These are phyloP conservation scores for Tetraselmis striata DNA, from an alignment of 139 green algal species.

Conservation along the genomic window DNA sequence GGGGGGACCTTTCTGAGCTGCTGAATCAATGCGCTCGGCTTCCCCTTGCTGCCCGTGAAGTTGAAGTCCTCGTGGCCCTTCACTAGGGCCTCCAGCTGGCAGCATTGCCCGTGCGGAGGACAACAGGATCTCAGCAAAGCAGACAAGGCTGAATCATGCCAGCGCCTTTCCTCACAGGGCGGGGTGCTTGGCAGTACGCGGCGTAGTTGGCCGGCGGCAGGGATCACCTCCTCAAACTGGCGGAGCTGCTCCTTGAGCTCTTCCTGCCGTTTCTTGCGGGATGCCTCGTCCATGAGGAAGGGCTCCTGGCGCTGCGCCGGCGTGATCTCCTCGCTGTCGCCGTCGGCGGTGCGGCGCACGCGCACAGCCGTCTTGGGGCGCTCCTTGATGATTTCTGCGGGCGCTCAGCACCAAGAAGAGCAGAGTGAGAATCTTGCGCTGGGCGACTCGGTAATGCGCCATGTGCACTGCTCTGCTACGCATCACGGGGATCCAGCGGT, in stretches of 20 bases:
- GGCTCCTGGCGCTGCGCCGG: not conserved
- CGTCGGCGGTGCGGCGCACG: not conserved
- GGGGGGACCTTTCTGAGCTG: not conserved
- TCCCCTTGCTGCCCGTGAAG: not conserved
- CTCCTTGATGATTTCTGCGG: not conserved
- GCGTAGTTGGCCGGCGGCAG: too few species aligned
- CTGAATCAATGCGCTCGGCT: not conserved
- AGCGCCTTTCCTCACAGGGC: too few species aligned
- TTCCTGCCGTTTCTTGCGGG: not conserved
- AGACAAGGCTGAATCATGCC: too few species aligned
- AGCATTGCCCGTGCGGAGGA: too few species aligned
- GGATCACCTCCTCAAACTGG: not conserved
- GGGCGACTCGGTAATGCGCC: too few species aligned
- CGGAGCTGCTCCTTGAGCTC: not conserved
- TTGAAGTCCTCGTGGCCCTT: not conserved
- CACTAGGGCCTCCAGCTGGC: not conserved
- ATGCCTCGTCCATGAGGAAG: not conserved
- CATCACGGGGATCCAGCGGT: too few species aligned
- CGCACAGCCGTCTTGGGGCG: not conserved
- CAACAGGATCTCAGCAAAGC: too few species aligned
- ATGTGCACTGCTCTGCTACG: too few species aligned
- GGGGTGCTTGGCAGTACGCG: too few species aligned
- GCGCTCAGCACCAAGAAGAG: too few species aligned
- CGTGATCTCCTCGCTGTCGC: not conserved
- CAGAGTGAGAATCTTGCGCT: too few species aligned